Evolutionary conservation across 805 yeast genomes (phyloP).

Genomic region (Cyberlindnera veronae): DNA sequence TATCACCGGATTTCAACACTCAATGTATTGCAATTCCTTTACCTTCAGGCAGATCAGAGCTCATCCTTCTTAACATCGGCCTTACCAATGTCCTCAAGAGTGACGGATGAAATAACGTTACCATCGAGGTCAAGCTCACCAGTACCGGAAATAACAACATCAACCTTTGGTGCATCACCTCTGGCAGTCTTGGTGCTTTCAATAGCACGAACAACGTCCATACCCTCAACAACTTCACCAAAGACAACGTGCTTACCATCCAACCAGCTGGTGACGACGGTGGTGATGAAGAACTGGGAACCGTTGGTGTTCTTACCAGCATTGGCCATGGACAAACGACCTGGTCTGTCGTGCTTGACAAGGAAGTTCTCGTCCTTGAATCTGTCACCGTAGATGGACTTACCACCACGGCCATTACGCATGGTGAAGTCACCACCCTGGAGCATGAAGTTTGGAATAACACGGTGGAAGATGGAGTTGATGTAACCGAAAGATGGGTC

Average conservation of each 20-base stretch:
- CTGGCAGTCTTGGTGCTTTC: slow-evolving; percentile 67
- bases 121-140: slow-evolving; percentile 57
- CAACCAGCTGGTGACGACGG: slow-evolving; percentile 87
- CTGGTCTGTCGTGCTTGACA: slow-evolving; percentile 66
- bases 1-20: too few relatives aligned
- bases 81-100: slow-evolving; percentile 20
- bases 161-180: slow-evolving; percentile 70
- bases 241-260: slow-evolving; percentile 95
- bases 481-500: slow-evolving; percentile 64
- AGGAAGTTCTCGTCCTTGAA: slow-evolving; percentile 68
- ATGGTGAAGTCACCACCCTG: slow-evolving; percentile 80
- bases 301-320: slow-evolving; percentile 83
- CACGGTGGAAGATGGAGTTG: slow-evolving; percentile 67
- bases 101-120: slow-evolving; percentile 22
- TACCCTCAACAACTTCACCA: slow-evolving; percentile 88
- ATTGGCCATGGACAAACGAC: slow-evolving; percentile 74
- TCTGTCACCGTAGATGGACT: slow-evolving; percentile 65
- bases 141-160: slow-evolving; percentile 59
- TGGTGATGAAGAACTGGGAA: slow-evolving; percentile 92
- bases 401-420: slow-evolving; percentile 71
- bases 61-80: slow-evolving; percentile 32
- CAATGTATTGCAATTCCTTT: too few relatives aligned
- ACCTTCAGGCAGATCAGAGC: slow-evolving; percentile 24
- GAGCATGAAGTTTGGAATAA: slow-evolving; percentile 68
- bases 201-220: slow-evolving; percentile 73